Base-by-base conservation (phyloP, 1,284 basidiomycete species). In the Trametes polyzona region DNA sequence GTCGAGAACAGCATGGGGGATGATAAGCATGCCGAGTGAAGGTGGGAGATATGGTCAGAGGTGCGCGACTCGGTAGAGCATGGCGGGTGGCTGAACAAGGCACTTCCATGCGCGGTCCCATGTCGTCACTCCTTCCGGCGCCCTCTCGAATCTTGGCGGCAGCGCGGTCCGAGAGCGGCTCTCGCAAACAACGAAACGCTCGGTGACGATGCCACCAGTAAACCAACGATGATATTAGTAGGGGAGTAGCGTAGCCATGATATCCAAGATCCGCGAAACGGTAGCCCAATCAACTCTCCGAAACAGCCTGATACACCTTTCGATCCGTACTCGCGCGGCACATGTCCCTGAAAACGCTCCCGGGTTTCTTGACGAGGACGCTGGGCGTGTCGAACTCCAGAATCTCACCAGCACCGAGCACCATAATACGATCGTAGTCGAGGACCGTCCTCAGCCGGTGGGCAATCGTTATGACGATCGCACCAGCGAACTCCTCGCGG, bases 401-500 rank as follows among this genome's bases (percentile, higher is more conserved):
- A 42, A 92, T 78, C 47, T 79, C 74, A 10, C 85, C 85, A 6
- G 87, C 84, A 52, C 90, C 83, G 8, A 96, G 74, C 3, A 95
- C 90, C 33, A 96, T 73, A 40, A 96, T 80, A 1, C 90, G 79
- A 69, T 95, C 92, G 67, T 92, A 94, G 68, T 93, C 88, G 62
- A 90, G 80, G 41, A 89, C 81, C 0, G 90, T 90, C 65, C 85
- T 87, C 21, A 90, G 69, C 6, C 87, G 77, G 67, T 92, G 90
- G 0, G 93, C 93, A 62, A 95, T 94, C 1, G 92, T 95, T 59
- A 96, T 82, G 21, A 95, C 84, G 33, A 93, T 88, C 0, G 88
- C 83, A 4, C 81, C 78, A 11, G 80, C 75, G 60, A 95, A 84
- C 67, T 92, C 90, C 64, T 89, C 83, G 36, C 90, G 83, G 52